These are phyloP conservation scores for Suzukiozyma palmioleophila DNA, from an alignment of 1,139 yeast species.

Conservation along the genomic window DNA sequence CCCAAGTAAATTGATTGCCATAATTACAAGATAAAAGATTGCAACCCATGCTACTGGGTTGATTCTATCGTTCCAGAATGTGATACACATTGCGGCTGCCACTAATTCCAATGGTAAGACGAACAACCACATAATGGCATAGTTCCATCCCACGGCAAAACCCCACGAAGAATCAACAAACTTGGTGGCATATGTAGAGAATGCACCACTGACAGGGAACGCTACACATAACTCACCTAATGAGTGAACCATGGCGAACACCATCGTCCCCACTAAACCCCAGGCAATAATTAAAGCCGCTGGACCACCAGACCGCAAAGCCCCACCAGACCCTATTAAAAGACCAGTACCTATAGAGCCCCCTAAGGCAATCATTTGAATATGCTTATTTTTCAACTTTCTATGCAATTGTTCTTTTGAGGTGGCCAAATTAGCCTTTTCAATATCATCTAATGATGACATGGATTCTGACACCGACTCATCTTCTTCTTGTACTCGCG, in stretches of 20 bases:
- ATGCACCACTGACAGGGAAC: constrained; percentile 79
- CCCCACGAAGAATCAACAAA: constrained; percentile 78
- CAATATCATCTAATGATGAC: constrained; percentile 17
- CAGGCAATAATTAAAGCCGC: constrained; percentile 72
- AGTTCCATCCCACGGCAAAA: constrained; percentile 76
- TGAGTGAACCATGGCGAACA: constrained; percentile 76
- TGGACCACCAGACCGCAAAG: constrained; percentile 73
- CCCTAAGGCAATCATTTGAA: constrained; percentile 63
- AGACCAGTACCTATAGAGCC: constrained; percentile 67
- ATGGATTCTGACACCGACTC: not conserved
- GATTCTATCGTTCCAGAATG: constrained; percentile 55
- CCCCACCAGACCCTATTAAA: constrained; percentile 70
- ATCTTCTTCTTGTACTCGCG: constrained; percentile 19
- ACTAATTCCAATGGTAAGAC: constrained; percentile 73
- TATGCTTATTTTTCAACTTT: constrained; percentile 45
- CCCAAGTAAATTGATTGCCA: constrained; percentile 60
- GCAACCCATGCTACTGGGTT: constrained; percentile 66
- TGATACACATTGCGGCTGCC: constrained; percentile 69
- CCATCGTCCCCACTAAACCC: constrained; percentile 61
- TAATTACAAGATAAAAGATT: constrained; percentile 55
- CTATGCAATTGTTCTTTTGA: constrained; percentile 33
- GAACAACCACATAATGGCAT: constrained; percentile 74
- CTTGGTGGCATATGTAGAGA: constrained; percentile 64
- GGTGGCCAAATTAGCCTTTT: constrained; percentile 24
- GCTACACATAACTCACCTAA: constrained; percentile 81